Evolutionary conservation across 2,329 filamentous ascomycete species (phyloP), one percentile per base, ranked within the genome.

Genomic region (Botrytis elliptica): DNA sequence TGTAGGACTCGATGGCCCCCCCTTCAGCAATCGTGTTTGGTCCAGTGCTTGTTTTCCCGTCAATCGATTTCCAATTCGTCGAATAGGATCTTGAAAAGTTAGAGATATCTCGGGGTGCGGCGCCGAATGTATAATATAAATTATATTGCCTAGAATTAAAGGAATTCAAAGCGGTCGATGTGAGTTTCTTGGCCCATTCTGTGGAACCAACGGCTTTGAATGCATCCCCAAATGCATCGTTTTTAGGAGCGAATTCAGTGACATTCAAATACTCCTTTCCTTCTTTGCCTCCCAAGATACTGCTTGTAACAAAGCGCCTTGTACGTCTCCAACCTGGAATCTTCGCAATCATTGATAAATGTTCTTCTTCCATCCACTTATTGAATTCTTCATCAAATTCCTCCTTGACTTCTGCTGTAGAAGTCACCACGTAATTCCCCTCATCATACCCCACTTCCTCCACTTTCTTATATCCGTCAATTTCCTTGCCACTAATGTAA

Each of bases 281-380:
- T 36, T 86, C 85, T 29, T 87, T 85, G 36, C 87, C 84, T 72
- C 91, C 89, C 18, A 74, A 33, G 3, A 94, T 84, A 46, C 85
- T 85, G 0, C 90, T 91, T 4, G 91, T 92, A 74, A 88, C 87
- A 82, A 91, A 94, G 60, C 91, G 84, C 57, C 93, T 87, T 25
- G 91, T 91, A 55, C 93, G 89, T 74, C 92, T 83, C 93, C 93
- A 97, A 6, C 94, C 94, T 0, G 92, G 91, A 0, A 95, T 87
- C 79, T 91, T 91, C 75, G 90, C 85, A 74, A 97, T 81, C 87
- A 94, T 87, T 4, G 86, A 85, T 33, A 91, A 86, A 81, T 96
- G 93, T 81, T 96, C 93, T 75, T 94, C 89, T 44, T 87, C 83
- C 79, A 93, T 92, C 93, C 93, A 97, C 80, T 86, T 89, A 72